Base-by-base conservation (phyloP, 176 grass and related monocot species). In the Lolium multiflorum region DNA sequence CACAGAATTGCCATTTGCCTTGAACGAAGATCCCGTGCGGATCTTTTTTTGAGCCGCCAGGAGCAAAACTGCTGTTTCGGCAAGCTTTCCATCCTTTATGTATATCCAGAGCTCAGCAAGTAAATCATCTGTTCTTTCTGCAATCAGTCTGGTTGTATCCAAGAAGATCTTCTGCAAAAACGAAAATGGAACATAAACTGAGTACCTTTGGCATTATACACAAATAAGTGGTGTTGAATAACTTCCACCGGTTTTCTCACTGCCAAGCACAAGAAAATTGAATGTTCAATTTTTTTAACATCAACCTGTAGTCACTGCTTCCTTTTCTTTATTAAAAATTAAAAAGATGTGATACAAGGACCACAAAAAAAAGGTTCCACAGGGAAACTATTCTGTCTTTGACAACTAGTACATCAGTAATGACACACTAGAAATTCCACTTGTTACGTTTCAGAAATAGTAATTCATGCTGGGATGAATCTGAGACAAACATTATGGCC, bases 71-170 rank as follows among this genome's bases (percentile, higher is more conserved):
- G 69, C 39, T 46, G 69, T 72, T 22, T 72, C 39, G 11, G 41
- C 10, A 72, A 72, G 69, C 41, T 46, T 72, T 44, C 68, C 68
- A 44, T 71, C 39, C 39, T 44, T 71, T 6, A 71, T 21, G 39
- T 71, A 71, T 44, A 46, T 72, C 69, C 39, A 72, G 39, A 72
- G 18, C 69, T 72, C 69, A 11, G 18, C 69, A 46, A 72, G 39
- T 72, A 72, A 39, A 72, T 47, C 41, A 72, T 72, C 41, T 22
- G 69, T 72, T 22, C 20, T 46, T 72, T 72, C 41, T 72, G 69
- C 69, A 72, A 72, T 46, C 18, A 72, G 10, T 44, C 69, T 46
- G 11, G 22, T 2, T 47, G 69, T 47, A 72, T 47, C 69, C 41
- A 72, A 13, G 20, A 72, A 72, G 20, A 72, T 72, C 69, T 46